phyloP scores from a whole-genome alignment of 805 yeast species.

The Saturnispora quitensis region DNA sequence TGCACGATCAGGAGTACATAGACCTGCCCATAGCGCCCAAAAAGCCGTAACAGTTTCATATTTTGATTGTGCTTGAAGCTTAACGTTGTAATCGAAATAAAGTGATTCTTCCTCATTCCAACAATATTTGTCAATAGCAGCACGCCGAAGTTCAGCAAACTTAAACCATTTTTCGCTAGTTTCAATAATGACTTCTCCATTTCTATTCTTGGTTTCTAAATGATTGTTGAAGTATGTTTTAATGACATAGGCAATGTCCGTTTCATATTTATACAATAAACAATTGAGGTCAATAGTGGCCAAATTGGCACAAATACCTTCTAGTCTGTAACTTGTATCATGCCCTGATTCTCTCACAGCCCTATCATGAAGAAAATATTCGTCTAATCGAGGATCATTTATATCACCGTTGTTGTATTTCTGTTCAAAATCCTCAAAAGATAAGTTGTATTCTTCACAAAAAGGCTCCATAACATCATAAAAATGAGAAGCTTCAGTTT shows the following conservation, averaged over 20 bases:
- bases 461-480: conserved; percentile 60
- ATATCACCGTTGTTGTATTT: conserved; percentile 61
- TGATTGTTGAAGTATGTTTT: conserved; percentile 45
- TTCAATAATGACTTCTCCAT: conserved; percentile 32
- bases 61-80: conserved; percentile 41
- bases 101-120: conserved; percentile 80
- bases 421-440: conserved; percentile 55
- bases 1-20: conserved; percentile 62
- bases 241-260: conserved; percentile 65
- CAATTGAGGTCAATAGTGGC: conserved; percentile 89
- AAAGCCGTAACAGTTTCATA: conserved; percentile 85
- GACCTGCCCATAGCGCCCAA: conserved; percentile 89
- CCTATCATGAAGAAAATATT: conserved; percentile 81
- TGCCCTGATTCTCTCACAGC: conserved; percentile 97
- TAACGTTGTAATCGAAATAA: conserved; percentile 77
- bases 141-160: conserved; percentile 47
- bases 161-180: conserved; percentile 49
- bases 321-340: conserved; percentile 85
- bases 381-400: conserved; percentile 75
- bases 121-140: conserved; percentile 51
- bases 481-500: conserved; percentile 87
- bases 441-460: conserved; percentile 48
- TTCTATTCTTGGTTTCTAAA: conserved; percentile 26
- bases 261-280: conserved; percentile 80
- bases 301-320: conserved; percentile 79